These are phyloP conservation scores for Magnolia kwangsiensis DNA, from an alignment of 164 flowering plant genomes.

Conservation along the genomic window DNA sequence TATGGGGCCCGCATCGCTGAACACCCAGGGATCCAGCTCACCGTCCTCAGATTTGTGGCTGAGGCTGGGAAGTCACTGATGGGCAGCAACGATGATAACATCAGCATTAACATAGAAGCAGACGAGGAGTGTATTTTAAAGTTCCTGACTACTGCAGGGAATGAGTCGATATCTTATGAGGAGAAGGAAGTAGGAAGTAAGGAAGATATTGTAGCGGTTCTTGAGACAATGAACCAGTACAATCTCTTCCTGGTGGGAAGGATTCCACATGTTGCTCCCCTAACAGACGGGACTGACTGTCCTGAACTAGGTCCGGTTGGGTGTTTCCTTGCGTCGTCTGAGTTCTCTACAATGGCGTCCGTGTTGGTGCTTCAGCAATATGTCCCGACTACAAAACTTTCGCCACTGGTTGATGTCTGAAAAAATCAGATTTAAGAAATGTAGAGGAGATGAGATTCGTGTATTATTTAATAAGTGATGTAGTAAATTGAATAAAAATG, in stretches of 20 bases:
- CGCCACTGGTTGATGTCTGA: neutral
- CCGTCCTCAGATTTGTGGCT: constrained; percentile 21
- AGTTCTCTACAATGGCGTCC: constrained; percentile 20
- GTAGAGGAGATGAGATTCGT: too few species aligned
- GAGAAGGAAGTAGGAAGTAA: constrained; percentile 24
- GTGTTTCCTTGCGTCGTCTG: constrained; percentile 32
- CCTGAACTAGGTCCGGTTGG: constrained; percentile 50
- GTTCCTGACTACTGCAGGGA: neutral
- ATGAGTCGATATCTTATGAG: neutral
- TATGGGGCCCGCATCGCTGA: constrained; percentile 41
- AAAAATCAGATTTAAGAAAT: neutral
- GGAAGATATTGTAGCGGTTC: constrained; percentile 13
- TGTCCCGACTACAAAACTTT: neutral
- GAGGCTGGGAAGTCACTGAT: constrained; percentile 8
- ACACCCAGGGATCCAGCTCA: constrained; percentile 42
- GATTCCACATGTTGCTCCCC: constrained; percentile 17
- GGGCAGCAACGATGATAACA: neutral
- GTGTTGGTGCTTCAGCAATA: constrained; percentile 22
- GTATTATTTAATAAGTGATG: too few species aligned
- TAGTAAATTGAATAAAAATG: too few species aligned
- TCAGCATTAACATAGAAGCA: neutral
- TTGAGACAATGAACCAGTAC: constrained; percentile 26
- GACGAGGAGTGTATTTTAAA: constrained; percentile 10
- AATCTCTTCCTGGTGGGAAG: constrained; percentile 49
- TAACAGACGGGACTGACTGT: constrained; percentile 26